phyloP scores from a whole-genome alignment of 1,284 basidiomycete species.

The Ceratorhiza oryzae-sativae region DNA sequence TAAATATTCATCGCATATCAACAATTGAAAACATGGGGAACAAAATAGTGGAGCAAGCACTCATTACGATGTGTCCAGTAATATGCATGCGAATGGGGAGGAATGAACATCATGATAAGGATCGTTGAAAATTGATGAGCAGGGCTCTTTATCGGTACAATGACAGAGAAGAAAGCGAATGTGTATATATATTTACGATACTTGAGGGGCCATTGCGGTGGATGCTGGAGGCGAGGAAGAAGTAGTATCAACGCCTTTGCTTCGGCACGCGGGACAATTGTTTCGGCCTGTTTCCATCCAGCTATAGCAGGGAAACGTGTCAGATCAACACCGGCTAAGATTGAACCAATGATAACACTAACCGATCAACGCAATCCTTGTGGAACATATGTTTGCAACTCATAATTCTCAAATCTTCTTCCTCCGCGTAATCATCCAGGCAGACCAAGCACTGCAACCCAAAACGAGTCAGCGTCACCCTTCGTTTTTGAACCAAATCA shows the following conservation, averaged over 20 bases:
- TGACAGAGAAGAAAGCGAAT: background rate
- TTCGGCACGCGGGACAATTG: slow-evolving; percentile 88
- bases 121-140: background rate
- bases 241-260: slow-evolving; percentile 46
- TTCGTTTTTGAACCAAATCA: background rate
- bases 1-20: background rate
- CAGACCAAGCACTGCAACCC: slow-evolving; percentile 76
- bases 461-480: background rate
- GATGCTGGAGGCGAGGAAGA: slow-evolving; percentile 23
- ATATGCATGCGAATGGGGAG: background rate
- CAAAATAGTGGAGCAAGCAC: background rate
- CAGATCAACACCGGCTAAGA: background rate
- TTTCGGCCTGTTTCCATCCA: slow-evolving; percentile 88
- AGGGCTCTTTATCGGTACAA: background rate
- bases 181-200: background rate
- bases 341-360: background rate
- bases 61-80: background rate
- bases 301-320: slow-evolving; percentile 47
- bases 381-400: slow-evolving; percentile 87
- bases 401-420: slow-evolving; percentile 80
- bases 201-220: background rate
- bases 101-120: background rate
- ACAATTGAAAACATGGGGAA: background rate
- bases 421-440: slow-evolving; percentile 76
- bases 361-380: slow-evolving; percentile 76